Evolutionary conservation across 2,329 filamentous ascomycete species (phyloP).

Genomic region (Penicillium sp.): DNA sequence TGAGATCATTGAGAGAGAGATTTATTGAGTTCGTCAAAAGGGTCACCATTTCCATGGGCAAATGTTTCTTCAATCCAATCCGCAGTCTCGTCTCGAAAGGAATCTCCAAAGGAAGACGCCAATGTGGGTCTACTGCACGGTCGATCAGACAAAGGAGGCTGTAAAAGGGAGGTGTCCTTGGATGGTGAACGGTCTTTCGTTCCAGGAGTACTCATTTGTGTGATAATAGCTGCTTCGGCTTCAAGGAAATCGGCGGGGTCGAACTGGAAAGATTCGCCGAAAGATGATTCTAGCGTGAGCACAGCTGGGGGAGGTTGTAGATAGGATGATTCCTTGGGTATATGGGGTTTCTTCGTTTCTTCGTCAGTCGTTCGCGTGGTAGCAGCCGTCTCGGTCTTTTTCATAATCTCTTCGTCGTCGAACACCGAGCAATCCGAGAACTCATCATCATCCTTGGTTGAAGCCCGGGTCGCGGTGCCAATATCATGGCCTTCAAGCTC

Average conservation of each 20-base stretch:
- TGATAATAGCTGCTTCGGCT: slow-evolving; percentile 6
- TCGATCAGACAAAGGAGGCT: not conserved
- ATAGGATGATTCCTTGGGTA: not conserved
- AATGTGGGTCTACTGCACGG: not conserved
- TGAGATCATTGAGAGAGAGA: not conserved
- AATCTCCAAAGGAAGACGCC: slow-evolving; percentile 20
- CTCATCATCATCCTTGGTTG: slow-evolving; percentile 25
- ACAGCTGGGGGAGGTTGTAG: not conserved
- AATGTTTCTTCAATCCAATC: slow-evolving; percentile 25
- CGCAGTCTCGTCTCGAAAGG: slow-evolving; percentile 38
- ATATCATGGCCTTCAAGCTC: not conserved
- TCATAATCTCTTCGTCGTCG: slow-evolving; percentile 29
- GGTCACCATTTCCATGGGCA: slow-evolving; percentile 15
- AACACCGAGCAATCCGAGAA: slow-evolving; percentile 37
- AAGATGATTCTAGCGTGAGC: slow-evolving; percentile 5
- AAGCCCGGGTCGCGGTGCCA: not conserved
- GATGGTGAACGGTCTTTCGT: not conserved
- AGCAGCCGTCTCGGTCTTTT: slow-evolving; percentile 20
- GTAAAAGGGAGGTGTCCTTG: not conserved
- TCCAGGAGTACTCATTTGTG: slow-evolving; percentile 14
- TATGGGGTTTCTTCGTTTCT: not conserved
- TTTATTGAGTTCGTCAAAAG: slow-evolving; percentile 17
- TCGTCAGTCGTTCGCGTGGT: slow-evolving; percentile 1
- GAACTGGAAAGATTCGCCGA: slow-evolving; percentile 27
- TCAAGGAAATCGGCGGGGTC: slow-evolving; percentile 32